Evolutionary conservation across 177 flowering plant genomes (phyloP).

Genomic region (Vitis hybrid): DNA sequence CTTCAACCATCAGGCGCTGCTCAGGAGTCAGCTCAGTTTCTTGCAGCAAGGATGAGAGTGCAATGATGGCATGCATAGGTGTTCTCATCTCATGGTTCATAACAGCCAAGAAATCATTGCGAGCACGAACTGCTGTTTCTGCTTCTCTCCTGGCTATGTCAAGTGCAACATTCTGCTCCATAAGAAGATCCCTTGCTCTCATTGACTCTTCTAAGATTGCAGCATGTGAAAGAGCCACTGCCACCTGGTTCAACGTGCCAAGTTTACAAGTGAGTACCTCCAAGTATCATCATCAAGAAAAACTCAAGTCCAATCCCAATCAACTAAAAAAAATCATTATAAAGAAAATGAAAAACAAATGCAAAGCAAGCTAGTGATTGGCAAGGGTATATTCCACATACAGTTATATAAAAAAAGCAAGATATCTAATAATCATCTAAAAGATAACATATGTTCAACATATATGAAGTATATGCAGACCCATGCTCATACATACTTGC

Average conservation of each 20-base stretch:
- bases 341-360: too few species aligned
- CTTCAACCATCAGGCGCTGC: slow-evolving; percentile 93
- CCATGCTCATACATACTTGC: too few species aligned
- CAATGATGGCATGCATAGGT: slow-evolving; percentile 96
- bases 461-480: too few species aligned
- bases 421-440: too few species aligned
- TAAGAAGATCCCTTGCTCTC: slow-evolving; percentile 85
- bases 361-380: too few species aligned
- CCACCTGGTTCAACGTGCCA: slow-evolving; percentile 51
- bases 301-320: neutral
- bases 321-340: too few species aligned
- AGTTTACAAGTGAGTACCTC: neutral
- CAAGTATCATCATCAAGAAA: neutral
- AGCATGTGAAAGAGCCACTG: slow-evolving; percentile 97
- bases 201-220: slow-evolving; percentile 94
- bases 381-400: too few species aligned
- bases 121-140: slow-evolving; percentile 92
- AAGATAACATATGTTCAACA: too few species aligned
- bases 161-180: slow-evolving; percentile 92
- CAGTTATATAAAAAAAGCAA: too few species aligned
- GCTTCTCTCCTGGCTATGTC: slow-evolving; percentile 90
- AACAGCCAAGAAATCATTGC: slow-evolving; percentile 95
- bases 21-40: slow-evolving; percentile 87
- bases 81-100: slow-evolving; percentile 99
- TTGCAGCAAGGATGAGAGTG: slow-evolving; percentile 80